A percentile compares a stretch with the other conserved stretches of the same genome.
These are phyloP conservation scores for Tuctoria greenei DNA, from an alignment of 176 grass and related monocot species.

Conservation along the genomic window DNA sequence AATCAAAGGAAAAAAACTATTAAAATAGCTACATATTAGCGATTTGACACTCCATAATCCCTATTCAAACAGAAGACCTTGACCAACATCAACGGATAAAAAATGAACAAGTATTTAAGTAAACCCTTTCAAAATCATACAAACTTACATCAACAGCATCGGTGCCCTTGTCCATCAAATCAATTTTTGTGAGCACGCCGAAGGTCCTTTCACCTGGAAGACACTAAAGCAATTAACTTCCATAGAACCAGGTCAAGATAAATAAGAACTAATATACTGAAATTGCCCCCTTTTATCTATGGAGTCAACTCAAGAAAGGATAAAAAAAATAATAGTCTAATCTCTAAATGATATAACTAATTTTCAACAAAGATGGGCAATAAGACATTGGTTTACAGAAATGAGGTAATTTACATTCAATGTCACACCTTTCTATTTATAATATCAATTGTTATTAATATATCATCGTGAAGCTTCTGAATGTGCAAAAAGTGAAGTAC, in stretches of 20 bases:
- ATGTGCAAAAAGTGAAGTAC: constrained; percentile 7
- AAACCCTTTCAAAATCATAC: constrained; percentile 18
- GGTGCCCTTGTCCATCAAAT: constrained; percentile 99
- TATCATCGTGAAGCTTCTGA: background rate
- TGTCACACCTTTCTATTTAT: background rate
- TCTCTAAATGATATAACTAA: background rate
- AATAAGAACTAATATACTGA: background rate
- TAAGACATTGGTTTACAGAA: background rate
- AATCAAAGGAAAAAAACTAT: background rate
- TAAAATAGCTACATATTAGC: constrained; percentile 6
- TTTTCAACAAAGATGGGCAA: background rate
- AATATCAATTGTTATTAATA: background rate
- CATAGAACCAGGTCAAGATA: background rate
- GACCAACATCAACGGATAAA: background rate
- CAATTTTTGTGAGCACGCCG: constrained; percentile 98
- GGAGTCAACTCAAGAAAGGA: background rate
- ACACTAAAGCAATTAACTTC: constrained; percentile 19
- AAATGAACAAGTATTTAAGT: background rate
- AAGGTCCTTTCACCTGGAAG: constrained; percentile 93
- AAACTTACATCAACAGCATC: constrained; percentile 98
- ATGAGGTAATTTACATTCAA: background rate
- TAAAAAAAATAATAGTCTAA: background rate
- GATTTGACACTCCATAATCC: background rate
- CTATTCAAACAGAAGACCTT: background rate
- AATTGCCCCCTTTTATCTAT: background rate